Percentiles rank a stretch among this genome's conserved stretches.
These are phyloP conservation scores for Mucor irregularis DNA, from an alignment of 371 early-diverging fungal species.

Conservation along the genomic window DNA sequence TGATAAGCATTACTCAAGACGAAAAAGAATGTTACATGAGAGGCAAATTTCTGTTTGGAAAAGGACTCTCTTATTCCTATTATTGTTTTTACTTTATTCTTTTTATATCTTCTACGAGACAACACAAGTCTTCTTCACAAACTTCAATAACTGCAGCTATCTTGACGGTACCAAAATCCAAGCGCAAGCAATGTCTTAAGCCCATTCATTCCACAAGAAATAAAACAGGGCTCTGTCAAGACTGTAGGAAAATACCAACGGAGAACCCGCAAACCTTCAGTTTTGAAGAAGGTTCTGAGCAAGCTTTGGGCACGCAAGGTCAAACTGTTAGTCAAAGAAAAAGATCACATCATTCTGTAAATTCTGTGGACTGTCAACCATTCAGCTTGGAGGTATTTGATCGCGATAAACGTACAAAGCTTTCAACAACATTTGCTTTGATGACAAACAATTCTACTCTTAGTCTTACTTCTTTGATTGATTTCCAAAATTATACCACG, in stretches of 20 bases:
- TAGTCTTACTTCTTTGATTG: slow-evolving; percentile 20
- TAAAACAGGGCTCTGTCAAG: slow-evolving; percentile 16
- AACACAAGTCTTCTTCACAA: slow-evolving; percentile 15
- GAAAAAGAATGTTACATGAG: no score
- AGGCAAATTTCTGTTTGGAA: no score
- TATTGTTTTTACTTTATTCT: slow-evolving; percentile 6
- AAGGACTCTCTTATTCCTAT: neutral
- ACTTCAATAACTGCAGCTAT: slow-evolving; percentile 16
- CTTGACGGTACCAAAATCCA: slow-evolving; percentile 10
- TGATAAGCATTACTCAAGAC: no score
- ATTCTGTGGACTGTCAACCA: slow-evolving; percentile 15
- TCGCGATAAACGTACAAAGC: slow-evolving; percentile 15
- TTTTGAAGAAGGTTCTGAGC: slow-evolving; percentile 12
- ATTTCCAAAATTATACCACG: slow-evolving; percentile 20
- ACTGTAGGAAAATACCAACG: slow-evolving; percentile 9
- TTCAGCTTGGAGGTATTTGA: slow-evolving; percentile 17
- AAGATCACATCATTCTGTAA: slow-evolving; percentile 16
- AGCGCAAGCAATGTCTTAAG: slow-evolving; percentile 15
- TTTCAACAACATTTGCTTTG: slow-evolving; percentile 18
- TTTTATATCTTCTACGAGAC: slow-evolving; percentile 12
- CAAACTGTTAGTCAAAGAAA: slow-evolving; percentile 19
- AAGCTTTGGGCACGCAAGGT: slow-evolving; percentile 12
- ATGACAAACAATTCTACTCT: slow-evolving; percentile 12
- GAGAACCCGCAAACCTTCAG: slow-evolving; percentile 12
- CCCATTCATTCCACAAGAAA: slow-evolving; percentile 15